A percentile compares a stretch with the other conserved stretches of the same genome.
Evolutionary conservation across 257 asterid genomes (phyloP).

Genomic region (Vinca minor): DNA sequence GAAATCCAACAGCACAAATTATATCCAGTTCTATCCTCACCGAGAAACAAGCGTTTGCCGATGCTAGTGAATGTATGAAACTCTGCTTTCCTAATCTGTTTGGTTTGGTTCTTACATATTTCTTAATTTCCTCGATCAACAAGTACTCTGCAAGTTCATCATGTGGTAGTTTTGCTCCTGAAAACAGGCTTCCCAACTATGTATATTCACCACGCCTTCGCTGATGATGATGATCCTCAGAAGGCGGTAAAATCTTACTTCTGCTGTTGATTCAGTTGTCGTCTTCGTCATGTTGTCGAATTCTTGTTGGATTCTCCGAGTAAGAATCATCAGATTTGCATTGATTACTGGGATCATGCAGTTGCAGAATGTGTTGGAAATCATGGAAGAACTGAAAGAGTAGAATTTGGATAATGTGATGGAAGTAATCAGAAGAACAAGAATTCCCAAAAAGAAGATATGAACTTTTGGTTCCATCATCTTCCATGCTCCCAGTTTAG

Average conservation of each 20-base stretch:
- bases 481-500: constrained; percentile 27
- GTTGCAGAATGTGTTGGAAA: constrained; percentile 21
- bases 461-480: constrained; percentile 28
- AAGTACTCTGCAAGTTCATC: constrained; percentile 26
- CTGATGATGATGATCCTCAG: background rate
- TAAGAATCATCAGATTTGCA: constrained; percentile 21
- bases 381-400: constrained; percentile 31
- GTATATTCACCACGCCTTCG: background rate
- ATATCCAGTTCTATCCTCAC: constrained; percentile 46
- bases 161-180: background rate
- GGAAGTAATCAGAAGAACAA: constrained; percentile 25
- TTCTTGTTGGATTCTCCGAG: constrained; percentile 31
- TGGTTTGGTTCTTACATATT: constrained; percentile 42
- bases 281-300: constrained; percentile 23
- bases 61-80: constrained; percentile 59
- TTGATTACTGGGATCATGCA: constrained; percentile 9
- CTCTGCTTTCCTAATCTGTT: constrained; percentile 49
- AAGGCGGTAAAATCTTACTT: constrained; percentile 10
- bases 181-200: constrained; percentile 9
- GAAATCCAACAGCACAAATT: constrained; percentile 47
- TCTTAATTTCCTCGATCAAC: constrained; percentile 45
- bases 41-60: constrained; percentile 51
- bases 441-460: constrained; percentile 17
- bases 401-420: constrained; percentile 35
- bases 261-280: constrained; percentile 12